Evolutionary conservation across 371 early-diverging fungal genomes (phyloP), one percentile per base, ranked within the genome.

Genomic region (Blakeslea trispora): DNA sequence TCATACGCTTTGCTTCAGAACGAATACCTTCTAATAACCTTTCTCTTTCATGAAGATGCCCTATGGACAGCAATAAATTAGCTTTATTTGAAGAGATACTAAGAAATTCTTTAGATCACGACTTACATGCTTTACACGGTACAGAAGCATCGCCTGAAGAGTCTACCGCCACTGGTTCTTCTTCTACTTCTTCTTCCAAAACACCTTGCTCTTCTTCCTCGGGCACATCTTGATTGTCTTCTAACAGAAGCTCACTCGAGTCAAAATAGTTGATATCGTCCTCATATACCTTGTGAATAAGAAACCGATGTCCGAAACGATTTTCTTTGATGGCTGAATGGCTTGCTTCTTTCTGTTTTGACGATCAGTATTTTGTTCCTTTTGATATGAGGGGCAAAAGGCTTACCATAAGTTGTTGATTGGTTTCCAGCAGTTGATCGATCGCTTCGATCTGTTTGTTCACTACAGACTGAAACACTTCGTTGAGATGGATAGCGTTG

Each of bases 21-120:
- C 52, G 59, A 21, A 74, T 69, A 18, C 47, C 75, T 14, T 53
- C 60, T 9, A 45, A n/a, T 10, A 74, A 42, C 17, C 64, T 45
- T 19, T 58, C 34, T 48, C 75, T 45, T 49, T 74, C 75, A 4
- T 42, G 9, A 7, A 23, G n/a, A 0, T 59, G 49, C 75, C 75
- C 75, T 74, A 47, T 22, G 28, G 52, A 31, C 19, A 39, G 0
- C 19, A 24, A 32, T 2, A 23, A 22, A 34, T 5, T 28, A n/a
- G 28, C n/a, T n/a, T n/a, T n/a, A n/a, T n/a, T n/a, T n/a, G n/a
- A n/a, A n/a, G n/a, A n/a, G n/a, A n/a, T n/a, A n/a, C n/a, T n/a
- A n/a, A n/a, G n/a, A n/a, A n/a, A n/a, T n/a, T n/a, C n/a, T n/a
- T n/a, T n/a, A n/a, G n/a, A n/a, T n/a, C n/a, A n/a, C n/a, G n/a